Evolutionary conservation across 805 yeast species (phyloP), one percentile per base, ranked within the genome.

Genomic region (Cyberlindnera maclurae): DNA sequence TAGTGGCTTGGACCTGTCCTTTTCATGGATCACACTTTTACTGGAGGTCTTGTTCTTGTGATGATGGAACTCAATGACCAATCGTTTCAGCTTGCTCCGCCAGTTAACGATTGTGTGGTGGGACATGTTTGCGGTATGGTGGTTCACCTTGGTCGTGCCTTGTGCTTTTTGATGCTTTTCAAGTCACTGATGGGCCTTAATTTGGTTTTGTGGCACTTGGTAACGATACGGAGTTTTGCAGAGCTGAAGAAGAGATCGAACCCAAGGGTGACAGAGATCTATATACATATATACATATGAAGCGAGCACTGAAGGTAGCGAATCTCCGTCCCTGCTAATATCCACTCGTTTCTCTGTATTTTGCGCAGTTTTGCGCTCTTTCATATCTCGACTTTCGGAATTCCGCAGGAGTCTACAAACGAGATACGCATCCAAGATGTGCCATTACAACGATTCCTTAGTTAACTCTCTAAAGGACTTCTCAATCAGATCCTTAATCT

Each of bases 401-500:
- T 20, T 20, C 24, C 24, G 24, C 24, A 5, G 24, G 5, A 20
- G 24, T 20, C 24, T 20, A 13, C 15, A 18, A 22, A n/a, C 24
- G 29, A 12, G 16, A 29, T 13, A 3, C 31, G 13, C 9, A 29
- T 15, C 4, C 33, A 5, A 10, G 20, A 30, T 16, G 15, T 16
- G 20, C 20, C 27, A 22, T 32, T n/a, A 12, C 27, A 18, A 32
- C 26, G 12, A n/a, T 18, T 43, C 51, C 31, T 46, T 49, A n/a
- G 42, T 37, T 30, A 55, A 51, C 42, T 68, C 71, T 44, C 83
- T 68, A 57, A 86, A 86, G 13, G 82, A 76, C 41, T 70, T 64
- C 44, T 82, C 90, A 28, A 88, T 69, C 50, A 83, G 62, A 47
- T 75, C 82, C 57, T 79, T 76, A 45, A 93, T 65, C 60, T 88